phyloP scores from a whole-genome alignment of 31 red algal species.

The Porphyra umbilicalis region DNA sequence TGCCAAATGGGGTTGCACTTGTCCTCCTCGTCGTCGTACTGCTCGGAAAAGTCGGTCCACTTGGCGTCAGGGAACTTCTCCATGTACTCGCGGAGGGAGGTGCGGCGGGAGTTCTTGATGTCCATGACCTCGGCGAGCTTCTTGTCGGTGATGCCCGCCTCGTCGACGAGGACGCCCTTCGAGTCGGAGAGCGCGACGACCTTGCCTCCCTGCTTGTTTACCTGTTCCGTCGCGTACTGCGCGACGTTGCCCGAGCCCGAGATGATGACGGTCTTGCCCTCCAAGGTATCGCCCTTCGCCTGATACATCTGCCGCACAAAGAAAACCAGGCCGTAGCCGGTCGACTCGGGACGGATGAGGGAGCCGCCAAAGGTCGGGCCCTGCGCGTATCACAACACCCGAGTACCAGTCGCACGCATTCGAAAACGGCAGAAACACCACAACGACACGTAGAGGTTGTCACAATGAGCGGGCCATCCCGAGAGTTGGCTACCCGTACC shows the following conservation, averaged over 20 bases:
- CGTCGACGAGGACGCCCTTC: constrained; percentile 11
- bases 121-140: constrained; percentile 21
- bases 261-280: constrained; percentile 26
- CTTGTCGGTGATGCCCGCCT: constrained; percentile 17
- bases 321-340: constrained; percentile 35
- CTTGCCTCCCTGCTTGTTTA: constrained; percentile 16
- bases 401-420: too few species aligned
- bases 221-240: constrained; percentile 24
- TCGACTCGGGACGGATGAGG: constrained; percentile 23
- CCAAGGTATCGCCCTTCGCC: constrained; percentile 12
- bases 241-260: constrained; percentile 35
- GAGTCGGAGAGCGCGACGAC: constrained; percentile 27
- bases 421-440: too few species aligned
- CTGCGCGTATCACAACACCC: too few species aligned
- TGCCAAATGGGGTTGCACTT: constrained; percentile 7
- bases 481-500: too few species aligned
- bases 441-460: too few species aligned
- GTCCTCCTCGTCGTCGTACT: constrained; percentile 7
- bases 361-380: constrained; percentile 16
- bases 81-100: constrained; percentile 8
- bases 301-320: constrained; percentile 23
- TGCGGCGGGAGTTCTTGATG: constrained; percentile 6
- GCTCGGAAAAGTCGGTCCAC: constrained; percentile 1
- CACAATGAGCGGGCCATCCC: too few species aligned
- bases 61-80: constrained; percentile 7